Evolutionary conservation across 1,139 yeast genomes (phyloP), one percentile per base, ranked within the genome.

Genomic region (Diutina sp.): DNA sequence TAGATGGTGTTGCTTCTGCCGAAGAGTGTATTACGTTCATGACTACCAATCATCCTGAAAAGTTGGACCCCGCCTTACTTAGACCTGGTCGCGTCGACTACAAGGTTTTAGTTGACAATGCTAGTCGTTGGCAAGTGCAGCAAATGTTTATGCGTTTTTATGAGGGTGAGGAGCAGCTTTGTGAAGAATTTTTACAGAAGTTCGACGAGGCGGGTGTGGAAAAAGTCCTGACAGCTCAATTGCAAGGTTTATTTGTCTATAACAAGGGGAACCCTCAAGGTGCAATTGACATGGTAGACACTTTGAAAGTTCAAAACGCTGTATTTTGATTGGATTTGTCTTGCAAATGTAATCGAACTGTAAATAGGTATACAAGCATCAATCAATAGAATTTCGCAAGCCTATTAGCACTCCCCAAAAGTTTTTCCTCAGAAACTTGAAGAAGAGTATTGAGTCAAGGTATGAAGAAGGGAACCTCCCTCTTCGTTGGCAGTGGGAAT

Each of bases 1-100:
- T 93, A 55, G 99, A 93, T 68, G 99, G 99, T 55, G 99, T 93
- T n/a, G 96, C 98, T 1, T 88, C 97, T 53, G 96, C 98, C 1
- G 99, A 93, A 66, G 99, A 93, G 66, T 87, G 97, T 55, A 79
- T 93, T 50, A 93, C 97, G 0, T 93, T 93, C 69, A 93, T 93
- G 99, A 93, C 99, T 16, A 91, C 99, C 28, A 93, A 93, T 69
- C 99, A 93, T 66, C 97, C 97, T 0, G 98, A 93, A 62, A 82
- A 82, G 60, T 75, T 93, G 51, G 99, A 93, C 65, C 90, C 90
- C 4, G 95, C 95, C 0, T 72, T 87, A 57, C 72, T 87, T 61
- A 79, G 99, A 62, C 99, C 99, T 0, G 99, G 99, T 3, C 79
- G 99, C 68, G 87, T 93, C 35, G 99, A 93, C 67, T 85, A 78